These are phyloP conservation scores for Russula griseocarnosa DNA, from an alignment of 768 basidiomycete genomes.

Conservation along the genomic window DNA sequence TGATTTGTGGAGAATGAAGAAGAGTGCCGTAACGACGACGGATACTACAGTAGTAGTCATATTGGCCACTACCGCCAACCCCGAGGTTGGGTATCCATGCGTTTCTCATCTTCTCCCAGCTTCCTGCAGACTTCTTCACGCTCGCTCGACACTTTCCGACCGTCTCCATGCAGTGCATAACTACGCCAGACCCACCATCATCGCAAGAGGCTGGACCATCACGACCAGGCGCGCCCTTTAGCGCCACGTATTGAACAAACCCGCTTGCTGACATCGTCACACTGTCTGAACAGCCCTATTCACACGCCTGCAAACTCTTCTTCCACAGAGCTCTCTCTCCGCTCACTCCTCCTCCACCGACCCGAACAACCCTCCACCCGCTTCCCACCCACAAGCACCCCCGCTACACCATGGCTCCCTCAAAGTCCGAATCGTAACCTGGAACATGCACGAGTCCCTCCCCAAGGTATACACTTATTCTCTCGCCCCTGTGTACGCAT, in stretches of 20 bases:
- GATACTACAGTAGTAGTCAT: too few species aligned
- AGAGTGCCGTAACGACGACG: slow-evolving; percentile 12
- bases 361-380: slow-evolving; percentile 30
- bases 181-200: neutral
- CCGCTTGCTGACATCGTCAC: slow-evolving; percentile 5
- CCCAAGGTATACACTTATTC: slow-evolving; percentile 52
- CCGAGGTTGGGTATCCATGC: slow-evolving; percentile 13
- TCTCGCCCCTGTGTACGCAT: neutral
- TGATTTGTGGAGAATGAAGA: neutral
- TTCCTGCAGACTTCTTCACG: neutral
- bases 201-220: slow-evolving; percentile 20
- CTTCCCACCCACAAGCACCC: slow-evolving; percentile 29
- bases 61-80: neutral
- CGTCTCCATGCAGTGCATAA: slow-evolving; percentile 6
- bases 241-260: neutral
- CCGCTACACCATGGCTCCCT: slow-evolving; percentile 42
- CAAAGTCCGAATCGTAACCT: slow-evolving; percentile 67
- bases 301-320: slow-evolving; percentile 49
- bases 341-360: slow-evolving; percentile 29
- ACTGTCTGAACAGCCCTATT: slow-evolving; percentile 34
- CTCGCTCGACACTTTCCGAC: neutral
- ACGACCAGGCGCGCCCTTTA: slow-evolving; percentile 21
- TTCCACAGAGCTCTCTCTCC: slow-evolving; percentile 37
- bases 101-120: slow-evolving; percentile 4
- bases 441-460: slow-evolving; percentile 84